Evolutionary conservation across 768 basidiomycete genomes (phyloP), one percentile per base, ranked within the genome.

Genomic region (Podaxis pistillaris): DNA sequence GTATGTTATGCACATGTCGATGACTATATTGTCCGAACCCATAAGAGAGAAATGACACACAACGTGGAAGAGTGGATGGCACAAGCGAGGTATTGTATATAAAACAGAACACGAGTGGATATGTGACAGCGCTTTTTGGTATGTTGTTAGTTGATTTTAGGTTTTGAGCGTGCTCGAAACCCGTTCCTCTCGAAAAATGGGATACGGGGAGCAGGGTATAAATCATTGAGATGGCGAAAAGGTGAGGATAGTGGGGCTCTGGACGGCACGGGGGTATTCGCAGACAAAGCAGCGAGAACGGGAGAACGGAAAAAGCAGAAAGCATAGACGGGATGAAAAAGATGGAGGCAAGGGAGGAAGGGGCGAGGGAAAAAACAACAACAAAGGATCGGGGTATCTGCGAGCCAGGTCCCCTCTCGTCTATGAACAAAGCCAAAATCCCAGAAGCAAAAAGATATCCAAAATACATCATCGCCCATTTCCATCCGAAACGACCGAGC

Each of bases 11-110:
- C 8, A 46, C 44, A n/a, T n/a, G 44, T n/a, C 44, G 19, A 46
- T 46, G 44, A 46, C 44, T 46, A 46, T 46, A n/a, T 46, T 2
- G 19, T 46, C 44, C 44, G 9, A 46, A 46, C n/a, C 19, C 44
- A 41, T 19, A 15, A 41, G 37, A 33, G 15, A 47, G 19, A 22
- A 58, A 50, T 47, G 30, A 38, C 7, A 51, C 49, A 40, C 22
- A 24, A 53, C 50, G 37, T 44, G 41, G 41, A 44, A 44, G 41
- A 44, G 41, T 44, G 22, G 24, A 50, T 50, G 49, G 49, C 49
- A 50, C 26, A 52, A 37, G 57, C 44, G 46, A 60, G 37, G 33
- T 26, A 60, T 36, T 60, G 47, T 60, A 52, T 60, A 60, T 51
- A 60, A 33, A 50, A 51, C 47, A 46, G 24, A 30, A 44, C 37